Percentiles rank a stretch among this genome's conserved stretches.
Conservation (phyloP, 2,329 filamentous ascomycete species). For the Botrytis deweyae region DNA sequence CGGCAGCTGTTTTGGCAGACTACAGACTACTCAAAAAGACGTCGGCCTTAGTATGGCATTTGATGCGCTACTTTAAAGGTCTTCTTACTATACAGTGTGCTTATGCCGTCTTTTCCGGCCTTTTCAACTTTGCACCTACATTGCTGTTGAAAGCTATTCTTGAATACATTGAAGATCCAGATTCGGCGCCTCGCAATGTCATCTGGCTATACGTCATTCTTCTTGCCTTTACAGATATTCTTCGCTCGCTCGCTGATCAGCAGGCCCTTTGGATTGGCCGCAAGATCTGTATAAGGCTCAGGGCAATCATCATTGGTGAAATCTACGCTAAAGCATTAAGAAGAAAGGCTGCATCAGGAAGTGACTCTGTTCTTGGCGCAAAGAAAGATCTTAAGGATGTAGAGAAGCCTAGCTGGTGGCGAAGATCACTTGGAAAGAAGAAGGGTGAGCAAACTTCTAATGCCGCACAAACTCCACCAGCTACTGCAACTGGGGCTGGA, state of each 20-base stretch:
- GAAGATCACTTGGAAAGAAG: slow-evolving; percentile 53
- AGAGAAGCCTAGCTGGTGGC: slow-evolving; percentile 47
- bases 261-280: slow-evolving; percentile 91
- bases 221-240: slow-evolving; percentile 76
- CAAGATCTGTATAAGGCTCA: slow-evolving; percentile 88
- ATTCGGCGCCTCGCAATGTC: slow-evolving; percentile 74
- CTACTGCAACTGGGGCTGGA: slow-evolving; percentile 18
- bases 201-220: slow-evolving; percentile 95
- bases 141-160: slow-evolving; percentile 87
- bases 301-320: slow-evolving; percentile 94
- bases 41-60: slow-evolving; percentile 71
- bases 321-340: slow-evolving; percentile 95
- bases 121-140: slow-evolving; percentile 90
- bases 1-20: slow-evolving; percentile 72
- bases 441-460: slow-evolving; percentile 42
- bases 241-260: slow-evolving; percentile 72
- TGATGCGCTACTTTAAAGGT: slow-evolving; percentile 80
- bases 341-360: slow-evolving; percentile 78
- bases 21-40: slow-evolving; percentile 88
- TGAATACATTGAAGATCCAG: slow-evolving; percentile 86
- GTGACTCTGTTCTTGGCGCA: slow-evolving; percentile 69
- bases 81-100: slow-evolving; percentile 72
- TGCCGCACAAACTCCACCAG: slow-evolving; percentile 20
- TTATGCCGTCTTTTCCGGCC: slow-evolving; percentile 75
- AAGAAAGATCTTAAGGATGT: slow-evolving; percentile 46